Evolutionary conservation across 169 alveolate species (phyloP), one percentile per base, ranked within the genome.

Genomic region (Eimeria necatrix): DNA sequence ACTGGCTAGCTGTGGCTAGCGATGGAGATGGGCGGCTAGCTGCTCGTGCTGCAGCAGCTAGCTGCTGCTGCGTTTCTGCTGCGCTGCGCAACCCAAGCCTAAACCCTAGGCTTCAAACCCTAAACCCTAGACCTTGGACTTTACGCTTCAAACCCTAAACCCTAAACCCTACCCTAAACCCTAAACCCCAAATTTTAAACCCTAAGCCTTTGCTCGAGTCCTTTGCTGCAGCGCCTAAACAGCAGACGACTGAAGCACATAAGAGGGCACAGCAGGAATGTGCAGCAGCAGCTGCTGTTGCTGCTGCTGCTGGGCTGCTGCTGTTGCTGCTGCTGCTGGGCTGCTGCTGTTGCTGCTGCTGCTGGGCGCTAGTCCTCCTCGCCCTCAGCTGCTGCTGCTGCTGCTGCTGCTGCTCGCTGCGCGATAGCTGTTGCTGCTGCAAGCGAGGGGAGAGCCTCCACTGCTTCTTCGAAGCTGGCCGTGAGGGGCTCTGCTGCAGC

Each of bases 301-400:
- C 83, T 0, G 51, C 83, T n/a, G 41, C 41, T 71, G 83, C 83
- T 71, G 73, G 41, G 74, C 22, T 64, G 74, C 26, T 12, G 53
- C 24, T 22, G 2, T 56, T 56, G 68, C 68, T 56, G 68, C 20
- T 18, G 68, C 68, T 18, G 12, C 68, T 20, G 41, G 41, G 52
- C 74, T 20, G 74, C 74, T 20, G 74, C 74, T 64, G 74, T 32
- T 64, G 74, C 74, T 64, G 74, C 24, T 64, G 74, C 74, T 64
- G 26, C 22, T 32, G 41, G 41, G 41, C 41, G 41, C 41, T 32
- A 32, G 41, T 32, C 41, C 41, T 32, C 2, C 41, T 32, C 41
- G 41, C 41, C 41, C 41, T 32, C 41, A 32, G 41, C 41, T 64
- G 12, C 22, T 10, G 18, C 83, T 22, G 83, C 83, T n/a, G 41